These are phyloP conservation scores for Brassica incana DNA, from an alignment of 345 rosid genomes.

Conservation along the genomic window DNA sequence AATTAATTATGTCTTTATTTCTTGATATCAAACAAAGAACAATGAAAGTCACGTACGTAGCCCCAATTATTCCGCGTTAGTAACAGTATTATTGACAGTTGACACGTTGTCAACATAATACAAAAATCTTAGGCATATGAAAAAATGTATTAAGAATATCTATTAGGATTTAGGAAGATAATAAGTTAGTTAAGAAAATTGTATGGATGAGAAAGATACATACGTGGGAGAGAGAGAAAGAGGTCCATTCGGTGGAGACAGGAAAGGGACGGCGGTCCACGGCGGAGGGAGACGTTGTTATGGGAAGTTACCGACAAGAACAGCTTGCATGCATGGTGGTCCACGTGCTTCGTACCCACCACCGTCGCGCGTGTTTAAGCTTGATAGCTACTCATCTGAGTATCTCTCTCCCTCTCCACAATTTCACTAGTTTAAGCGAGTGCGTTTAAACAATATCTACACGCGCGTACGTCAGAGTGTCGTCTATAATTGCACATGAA, in stretches of 20 bases:
- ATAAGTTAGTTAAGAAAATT: slow-evolving; percentile 1
- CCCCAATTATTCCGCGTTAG: slow-evolving; percentile 34
- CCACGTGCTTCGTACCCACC: slow-evolving; percentile 40
- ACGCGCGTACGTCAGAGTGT: not conserved
- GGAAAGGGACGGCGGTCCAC: slow-evolving; percentile 43
- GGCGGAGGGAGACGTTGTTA: slow-evolving; percentile 46
- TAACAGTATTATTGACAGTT: slow-evolving; percentile 27
- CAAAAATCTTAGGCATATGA: not conserved
- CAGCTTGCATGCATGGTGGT: slow-evolving; percentile 44
- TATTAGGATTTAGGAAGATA: slow-evolving; percentile 19
- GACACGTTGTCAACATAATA: slow-evolving; percentile 25
- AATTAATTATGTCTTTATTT: slow-evolving; percentile 16
- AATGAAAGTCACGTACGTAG: slow-evolving; percentile 34
- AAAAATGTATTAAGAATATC: not conserved
- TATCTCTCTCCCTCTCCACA: not conserved
- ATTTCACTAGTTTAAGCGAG: not conserved
- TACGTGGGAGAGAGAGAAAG: slow-evolving; percentile 35
- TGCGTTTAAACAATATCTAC: not conserved
- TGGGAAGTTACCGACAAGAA: slow-evolving; percentile 42
- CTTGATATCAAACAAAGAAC: slow-evolving; percentile 29
- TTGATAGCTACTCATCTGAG: slow-evolving; percentile 22
- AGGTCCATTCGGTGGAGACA: slow-evolving; percentile 42
- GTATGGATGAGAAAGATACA: slow-evolving; percentile 39
- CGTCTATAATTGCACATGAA: not conserved
- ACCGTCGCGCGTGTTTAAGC: slow-evolving; percentile 41